Evolutionary conservation across 768 basidiomycete genomes (phyloP).

Genomic region (Rickenella mellea): DNA sequence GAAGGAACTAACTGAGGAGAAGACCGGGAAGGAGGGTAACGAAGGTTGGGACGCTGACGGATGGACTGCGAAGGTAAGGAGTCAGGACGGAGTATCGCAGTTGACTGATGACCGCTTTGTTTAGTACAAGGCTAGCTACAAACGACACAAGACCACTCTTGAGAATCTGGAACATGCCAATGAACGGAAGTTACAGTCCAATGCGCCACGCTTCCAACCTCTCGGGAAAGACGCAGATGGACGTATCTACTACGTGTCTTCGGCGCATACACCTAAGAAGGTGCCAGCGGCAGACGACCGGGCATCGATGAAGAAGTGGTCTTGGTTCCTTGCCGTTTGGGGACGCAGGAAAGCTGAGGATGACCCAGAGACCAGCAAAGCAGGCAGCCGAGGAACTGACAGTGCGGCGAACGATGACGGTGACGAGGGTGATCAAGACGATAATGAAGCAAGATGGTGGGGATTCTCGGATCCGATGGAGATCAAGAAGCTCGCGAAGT

Average conservation of each 20-base stretch:
- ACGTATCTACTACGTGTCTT: constrained; percentile 52
- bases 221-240: constrained; percentile 67
- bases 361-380: constrained; percentile 14
- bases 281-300: constrained; percentile 39
- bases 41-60: constrained; percentile 5
- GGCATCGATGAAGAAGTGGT: constrained; percentile 49
- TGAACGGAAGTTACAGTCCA: constrained; percentile 36
- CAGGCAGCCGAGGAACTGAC: constrained; percentile 14
- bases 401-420: constrained; percentile 16
- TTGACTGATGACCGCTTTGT: constrained; percentile 3
- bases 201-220: constrained; percentile 42
- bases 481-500: constrained; percentile 54
- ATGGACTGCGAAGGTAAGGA: not conserved
- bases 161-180: constrained; percentile 45
- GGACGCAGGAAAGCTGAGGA: constrained; percentile 48
- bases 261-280: constrained; percentile 21
- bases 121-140: constrained; percentile 11
- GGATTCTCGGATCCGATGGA: constrained; percentile 59
- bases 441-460: constrained; percentile 59
- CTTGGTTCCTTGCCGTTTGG: constrained; percentile 73
- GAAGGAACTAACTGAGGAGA: constrained; percentile 20
- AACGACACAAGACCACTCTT: constrained; percentile 40
- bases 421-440: constrained; percentile 19
- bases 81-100: no score
- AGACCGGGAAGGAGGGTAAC: constrained; percentile 17